Percentiles rank a stretch among this genome's conserved stretches.
Conservation (phyloP, 768 basidiomycete genomes). For the Pilatotrama ljubarskyi region DNA sequence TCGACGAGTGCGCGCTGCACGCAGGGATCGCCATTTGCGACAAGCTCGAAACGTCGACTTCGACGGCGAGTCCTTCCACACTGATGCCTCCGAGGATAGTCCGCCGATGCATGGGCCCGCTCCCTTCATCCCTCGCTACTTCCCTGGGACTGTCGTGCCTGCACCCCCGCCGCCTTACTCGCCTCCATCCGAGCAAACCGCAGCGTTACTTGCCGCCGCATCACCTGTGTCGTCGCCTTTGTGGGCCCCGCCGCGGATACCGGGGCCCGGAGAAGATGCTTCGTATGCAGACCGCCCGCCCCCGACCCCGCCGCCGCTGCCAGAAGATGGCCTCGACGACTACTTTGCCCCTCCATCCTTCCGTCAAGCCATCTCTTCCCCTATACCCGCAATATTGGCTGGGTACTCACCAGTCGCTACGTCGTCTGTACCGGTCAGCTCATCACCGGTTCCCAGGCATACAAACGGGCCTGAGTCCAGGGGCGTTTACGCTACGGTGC, state of each 20-base stretch:
- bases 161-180: constrained; percentile 42
- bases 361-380: constrained; percentile 27
- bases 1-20: constrained; percentile 43
- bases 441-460: constrained; percentile 15
- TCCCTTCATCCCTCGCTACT: constrained; percentile 56
- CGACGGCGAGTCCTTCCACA: constrained; percentile 31
- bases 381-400: constrained; percentile 29
- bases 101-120: constrained; percentile 44
- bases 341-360: constrained; percentile 30
- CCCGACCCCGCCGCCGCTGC: constrained; percentile 20
- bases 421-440: constrained; percentile 11
- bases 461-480: constrained; percentile 16
- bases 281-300: constrained; percentile 27
- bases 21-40: constrained; percentile 40
- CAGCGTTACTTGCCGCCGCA: constrained; percentile 19
- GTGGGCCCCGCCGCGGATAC: constrained; percentile 20
- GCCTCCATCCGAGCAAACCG: constrained; percentile 28
- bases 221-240: constrained; percentile 21
- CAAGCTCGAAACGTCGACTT: constrained; percentile 24
- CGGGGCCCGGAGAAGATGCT: constrained; percentile 17
- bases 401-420: constrained; percentile 20
- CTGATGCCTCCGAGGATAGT: constrained; percentile 31
- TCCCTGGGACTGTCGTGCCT: constrained; percentile 49
- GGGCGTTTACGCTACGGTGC: constrained; percentile 16
- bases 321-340: constrained; percentile 20